Evolutionary conservation across 2,329 filamentous ascomycete genomes (phyloP), one percentile per base, ranked within the genome.

Genomic region (Pseudogymnoascus sp.): DNA sequence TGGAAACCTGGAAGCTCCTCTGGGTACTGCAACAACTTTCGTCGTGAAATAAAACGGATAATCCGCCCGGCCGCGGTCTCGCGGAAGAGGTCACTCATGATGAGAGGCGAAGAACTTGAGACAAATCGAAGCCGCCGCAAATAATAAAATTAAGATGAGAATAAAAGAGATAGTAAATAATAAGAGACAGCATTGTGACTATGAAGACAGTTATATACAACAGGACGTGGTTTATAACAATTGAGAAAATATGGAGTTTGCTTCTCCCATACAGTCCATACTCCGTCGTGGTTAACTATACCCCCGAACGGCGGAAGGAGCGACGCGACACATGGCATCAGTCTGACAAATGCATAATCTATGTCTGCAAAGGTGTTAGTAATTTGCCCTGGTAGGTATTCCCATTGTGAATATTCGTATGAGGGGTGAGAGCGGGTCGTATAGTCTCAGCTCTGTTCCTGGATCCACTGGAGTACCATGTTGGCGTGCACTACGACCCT

Each of bases 1-100:
- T 78, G 76, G 79, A 83, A 64, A 83, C 67, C 3, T 75, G 74
- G 0, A 77, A 74, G 66, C 66, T 84, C 80, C 67, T 82, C 80
- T 2, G 75, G 71, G 64, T 79, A 82, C 34, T 72, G 73, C 23
- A 82, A 73, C 6, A 72, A 67, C 62, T 72, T 78, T 6, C 72
- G 68, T 11, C 71, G 66, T 1, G 76, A 76, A 1, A 78, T 67
- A 3, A 81, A 64, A n/a, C 79, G 77, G 14, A 79, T 63, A 16
- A 72, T 41, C 62, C 79, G 74, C 7, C 78, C 76, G 60, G 77
- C 74, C 10, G 75, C 68, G 1, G 79, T 77, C 64, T 80, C 79
- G n/a, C 77, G 76, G 25, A 81, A 71, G 48, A 79, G 70, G 48
- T 78, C 76, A 51, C 69, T 63, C 74, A 75, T 74, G 6, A 11